phyloP scores from a whole-genome alignment of 2,329 filamentous ascomycete genomes.

The Periglandula ipomoeae region DNA sequence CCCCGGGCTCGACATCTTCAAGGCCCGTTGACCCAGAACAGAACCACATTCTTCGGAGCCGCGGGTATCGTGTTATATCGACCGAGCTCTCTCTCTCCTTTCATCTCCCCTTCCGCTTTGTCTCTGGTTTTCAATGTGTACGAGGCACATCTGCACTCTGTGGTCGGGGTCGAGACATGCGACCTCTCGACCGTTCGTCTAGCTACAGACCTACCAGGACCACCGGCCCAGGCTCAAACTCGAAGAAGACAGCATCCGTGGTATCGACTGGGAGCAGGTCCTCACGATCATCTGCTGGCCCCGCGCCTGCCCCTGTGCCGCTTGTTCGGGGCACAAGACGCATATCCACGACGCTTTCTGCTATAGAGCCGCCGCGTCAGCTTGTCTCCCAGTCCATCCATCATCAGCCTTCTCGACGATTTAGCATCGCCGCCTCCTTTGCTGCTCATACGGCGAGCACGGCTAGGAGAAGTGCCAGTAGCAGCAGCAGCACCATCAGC shows the following conservation, averaged over 20 bases:
- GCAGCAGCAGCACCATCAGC: background rate
- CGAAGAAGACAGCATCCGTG: background rate
- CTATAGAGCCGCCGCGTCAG: background rate
- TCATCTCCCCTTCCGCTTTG: too few species aligned
- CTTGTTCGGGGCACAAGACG: background rate
- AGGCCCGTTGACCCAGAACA: too few species aligned
- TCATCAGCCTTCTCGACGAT: background rate
- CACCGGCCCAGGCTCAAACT: background rate
- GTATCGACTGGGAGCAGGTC: background rate
- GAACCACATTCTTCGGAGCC: too few species aligned
- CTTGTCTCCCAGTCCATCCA: background rate
- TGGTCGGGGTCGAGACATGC: constrained; percentile 5
- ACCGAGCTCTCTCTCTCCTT: background rate
- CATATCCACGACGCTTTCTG: background rate
- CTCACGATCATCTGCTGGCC: background rate
- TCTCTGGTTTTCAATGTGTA: background rate
- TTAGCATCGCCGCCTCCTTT: too few species aligned
- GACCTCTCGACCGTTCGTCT: constrained; percentile 3
- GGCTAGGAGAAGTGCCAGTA: background rate
- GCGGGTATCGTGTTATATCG: too few species aligned
- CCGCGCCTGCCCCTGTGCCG: background rate
- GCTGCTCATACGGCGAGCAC: background rate
- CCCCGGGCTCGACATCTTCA: too few species aligned
- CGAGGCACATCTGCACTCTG: background rate
- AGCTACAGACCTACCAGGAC: background rate